Conservation (phyloP, 2,329 filamentous ascomycete genomes). For the Fusarium sulawesiense region DNA sequence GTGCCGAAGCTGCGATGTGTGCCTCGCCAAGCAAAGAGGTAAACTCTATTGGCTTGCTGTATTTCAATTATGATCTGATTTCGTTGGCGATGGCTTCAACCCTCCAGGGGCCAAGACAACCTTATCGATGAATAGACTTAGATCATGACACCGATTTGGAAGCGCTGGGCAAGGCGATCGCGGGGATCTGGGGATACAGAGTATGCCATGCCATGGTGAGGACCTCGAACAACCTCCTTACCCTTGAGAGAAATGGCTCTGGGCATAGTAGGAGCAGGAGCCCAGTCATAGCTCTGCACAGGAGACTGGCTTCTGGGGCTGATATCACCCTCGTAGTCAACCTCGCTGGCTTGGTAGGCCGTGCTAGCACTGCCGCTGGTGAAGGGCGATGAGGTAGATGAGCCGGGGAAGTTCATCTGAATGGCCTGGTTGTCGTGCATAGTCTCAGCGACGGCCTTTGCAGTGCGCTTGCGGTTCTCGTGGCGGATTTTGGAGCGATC, state of each 20-base stretch:
- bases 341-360: conserved; percentile 58
- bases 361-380: conserved; percentile 61
- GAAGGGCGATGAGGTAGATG: conserved; percentile 56
- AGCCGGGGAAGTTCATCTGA: conserved; percentile 53
- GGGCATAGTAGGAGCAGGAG: conserved; percentile 34
- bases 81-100: conserved; percentile 51
- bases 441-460: conserved; percentile 55
- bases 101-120: conserved; percentile 49
- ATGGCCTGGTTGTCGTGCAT: conserved; percentile 51
- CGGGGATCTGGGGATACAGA: conserved; percentile 52
- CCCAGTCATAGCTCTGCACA: conserved; percentile 23
- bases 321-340: conserved; percentile 37
- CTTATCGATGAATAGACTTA: conserved; percentile 7
- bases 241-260: conserved; percentile 53
- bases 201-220: conserved; percentile 51
- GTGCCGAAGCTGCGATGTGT: conserved; percentile 3
- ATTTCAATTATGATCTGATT: conserved; percentile 49
- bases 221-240: conserved; percentile 54
- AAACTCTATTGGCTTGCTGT: neutral
- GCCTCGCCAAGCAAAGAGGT: neutral
- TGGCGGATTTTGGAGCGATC: conserved; percentile 62
- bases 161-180: conserved; percentile 45
- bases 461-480: conserved; percentile 62
- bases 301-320: conserved; percentile 38
- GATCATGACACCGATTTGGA: conserved; percentile 33